Evolutionary conservation across 495 filamentous ascomycete species (phyloP).

Genomic region (Penicillium paradoxum): DNA sequence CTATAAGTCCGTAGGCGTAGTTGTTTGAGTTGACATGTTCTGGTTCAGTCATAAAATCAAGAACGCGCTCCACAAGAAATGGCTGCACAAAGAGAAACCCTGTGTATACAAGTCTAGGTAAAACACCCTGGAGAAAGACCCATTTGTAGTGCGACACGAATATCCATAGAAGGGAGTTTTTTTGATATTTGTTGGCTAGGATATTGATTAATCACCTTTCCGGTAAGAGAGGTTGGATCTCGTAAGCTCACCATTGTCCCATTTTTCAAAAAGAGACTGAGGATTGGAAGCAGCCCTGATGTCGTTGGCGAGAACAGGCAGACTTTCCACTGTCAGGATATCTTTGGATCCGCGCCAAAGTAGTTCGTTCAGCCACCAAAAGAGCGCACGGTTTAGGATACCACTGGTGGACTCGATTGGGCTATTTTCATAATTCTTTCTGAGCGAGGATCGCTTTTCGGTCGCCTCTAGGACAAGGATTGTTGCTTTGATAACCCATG

Average conservation of each 20-base stretch:
- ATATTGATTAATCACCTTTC: not conserved
- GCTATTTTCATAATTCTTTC: conserved; percentile 26
- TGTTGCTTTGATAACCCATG: conserved; percentile 33
- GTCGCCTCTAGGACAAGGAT: conserved; percentile 45
- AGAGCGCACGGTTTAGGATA: conserved; percentile 43
- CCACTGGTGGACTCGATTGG: conserved; percentile 51
- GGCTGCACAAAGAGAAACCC: conserved; percentile 58
- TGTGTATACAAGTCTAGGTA: conserved; percentile 47
- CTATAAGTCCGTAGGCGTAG: conserved; percentile 52
- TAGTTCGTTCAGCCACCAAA: conserved; percentile 52
- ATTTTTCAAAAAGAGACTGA: conserved; percentile 30
- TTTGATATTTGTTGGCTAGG: conserved; percentile 20
- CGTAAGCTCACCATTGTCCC: conserved; percentile 22
- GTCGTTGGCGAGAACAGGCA: conserved; percentile 37
- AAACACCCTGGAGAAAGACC: conserved; percentile 36
- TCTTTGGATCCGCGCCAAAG: conserved; percentile 42
- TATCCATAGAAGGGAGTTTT: conserved; percentile 36
- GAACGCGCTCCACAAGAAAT: conserved; percentile 50
- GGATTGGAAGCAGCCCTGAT: conserved; percentile 32
- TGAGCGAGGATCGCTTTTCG: conserved; percentile 46
- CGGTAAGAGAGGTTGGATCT: not conserved
- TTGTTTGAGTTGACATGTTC: conserved; percentile 18
- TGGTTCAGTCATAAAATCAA: conserved; percentile 38
- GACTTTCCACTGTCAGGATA: conserved; percentile 34
- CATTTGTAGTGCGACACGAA: conserved; percentile 31